These are phyloP conservation scores for Glycyrrhiza uralensis DNA, from an alignment of 306 rosid species.

Conservation along the genomic window DNA sequence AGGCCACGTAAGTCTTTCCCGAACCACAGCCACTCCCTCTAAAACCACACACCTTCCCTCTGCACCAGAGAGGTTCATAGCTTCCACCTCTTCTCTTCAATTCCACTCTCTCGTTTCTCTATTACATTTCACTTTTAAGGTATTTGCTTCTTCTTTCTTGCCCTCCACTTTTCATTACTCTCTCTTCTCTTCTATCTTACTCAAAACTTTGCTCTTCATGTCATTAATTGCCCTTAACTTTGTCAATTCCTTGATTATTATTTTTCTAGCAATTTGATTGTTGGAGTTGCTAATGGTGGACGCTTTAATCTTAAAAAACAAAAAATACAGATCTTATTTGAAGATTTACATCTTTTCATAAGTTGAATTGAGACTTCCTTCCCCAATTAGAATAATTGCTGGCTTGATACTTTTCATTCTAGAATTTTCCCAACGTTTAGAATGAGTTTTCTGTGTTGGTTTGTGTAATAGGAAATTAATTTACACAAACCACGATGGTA, in stretches of 20 bases:
- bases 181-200: neutral
- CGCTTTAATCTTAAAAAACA: neutral
- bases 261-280: neutral
- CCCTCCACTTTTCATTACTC: neutral
- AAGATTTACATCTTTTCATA: neutral
- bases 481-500: neutral
- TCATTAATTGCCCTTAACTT: neutral
- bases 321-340: no score
- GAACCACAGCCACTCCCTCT: slow-evolving; percentile 62
- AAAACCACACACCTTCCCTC: slow-evolving; percentile 27
- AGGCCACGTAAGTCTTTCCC: slow-evolving; percentile 55
- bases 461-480: neutral
- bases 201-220: neutral
- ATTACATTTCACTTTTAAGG: slow-evolving; percentile 31
- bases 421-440: neutral
- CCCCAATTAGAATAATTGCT: neutral
- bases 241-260: neutral
- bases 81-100: no score
- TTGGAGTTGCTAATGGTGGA: neutral
- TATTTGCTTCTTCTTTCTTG: slow-evolving; percentile 14
- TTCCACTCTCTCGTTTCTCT: neutral
- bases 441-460: neutral
- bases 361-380: neutral
- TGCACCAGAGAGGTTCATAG: slow-evolving; percentile 12
- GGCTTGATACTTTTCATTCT: neutral